phyloP scores from a whole-genome alignment of 345 rosid genomes.

The Pseudoturritis turrita region DNA sequence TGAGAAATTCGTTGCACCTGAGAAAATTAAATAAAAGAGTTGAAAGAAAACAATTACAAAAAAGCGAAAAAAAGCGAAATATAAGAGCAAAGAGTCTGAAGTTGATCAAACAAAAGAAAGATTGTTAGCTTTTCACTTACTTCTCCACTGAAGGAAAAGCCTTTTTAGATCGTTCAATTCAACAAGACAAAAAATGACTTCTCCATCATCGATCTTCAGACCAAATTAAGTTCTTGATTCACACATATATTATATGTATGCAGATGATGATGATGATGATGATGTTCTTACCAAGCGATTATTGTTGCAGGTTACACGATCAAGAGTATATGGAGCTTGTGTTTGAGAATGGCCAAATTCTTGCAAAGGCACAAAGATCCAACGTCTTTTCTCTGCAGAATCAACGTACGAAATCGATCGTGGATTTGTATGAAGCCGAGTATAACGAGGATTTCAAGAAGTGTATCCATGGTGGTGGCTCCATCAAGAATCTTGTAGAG shows the following conservation, averaged over 20 bases:
- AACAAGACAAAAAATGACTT: slow-evolving; percentile 23
- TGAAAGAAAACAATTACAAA: background rate
- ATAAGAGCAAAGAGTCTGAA: background rate
- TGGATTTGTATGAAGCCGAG: slow-evolving; percentile 28
- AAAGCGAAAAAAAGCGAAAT: slow-evolving; percentile 4
- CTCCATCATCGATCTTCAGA: slow-evolving; percentile 17
- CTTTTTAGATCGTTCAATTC: slow-evolving; percentile 2
- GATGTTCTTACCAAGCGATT: slow-evolving; percentile 25
- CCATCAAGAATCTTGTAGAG: slow-evolving; percentile 10
- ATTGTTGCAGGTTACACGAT: slow-evolving; percentile 24
- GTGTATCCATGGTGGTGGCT: background rate
- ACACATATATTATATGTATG: background rate
- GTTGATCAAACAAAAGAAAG: slow-evolving; percentile 20
- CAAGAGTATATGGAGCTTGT: slow-evolving; percentile 30
- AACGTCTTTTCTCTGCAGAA: slow-evolving; percentile 1
- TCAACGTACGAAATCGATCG: slow-evolving; percentile 23
- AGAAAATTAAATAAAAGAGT: background rate
- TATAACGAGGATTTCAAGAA: slow-evolving; percentile 30
- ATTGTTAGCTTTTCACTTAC: slow-evolving; percentile 3
- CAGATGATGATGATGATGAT: no score
- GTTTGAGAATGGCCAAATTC: slow-evolving; percentile 32
- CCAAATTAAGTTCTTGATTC: slow-evolving; percentile 29
- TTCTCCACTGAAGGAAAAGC: background rate
- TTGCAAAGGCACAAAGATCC: slow-evolving; percentile 23
- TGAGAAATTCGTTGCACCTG: slow-evolving; percentile 11